A percentile compares a stretch with the other conserved stretches of the same genome.
Evolutionary conservation across 2,329 filamentous ascomycete species (phyloP).

Genomic region (Aschersonia sp.): DNA sequence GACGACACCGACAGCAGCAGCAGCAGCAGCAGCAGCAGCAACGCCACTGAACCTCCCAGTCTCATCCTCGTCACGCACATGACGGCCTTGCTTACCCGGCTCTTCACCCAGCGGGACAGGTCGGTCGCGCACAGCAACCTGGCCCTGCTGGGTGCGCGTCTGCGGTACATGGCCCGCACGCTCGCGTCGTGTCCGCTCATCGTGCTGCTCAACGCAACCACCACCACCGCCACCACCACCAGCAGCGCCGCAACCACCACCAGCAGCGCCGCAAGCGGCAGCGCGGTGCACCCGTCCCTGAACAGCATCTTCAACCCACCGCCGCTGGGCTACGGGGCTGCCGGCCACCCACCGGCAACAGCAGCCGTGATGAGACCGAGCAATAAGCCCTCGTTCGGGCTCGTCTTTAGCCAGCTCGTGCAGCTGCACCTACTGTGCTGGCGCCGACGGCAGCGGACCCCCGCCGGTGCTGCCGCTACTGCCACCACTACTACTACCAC

Average conservation of each 20-base stretch:
- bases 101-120: conserved; percentile 35
- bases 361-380: conserved; percentile 1
- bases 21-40: neutral
- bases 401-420: conserved; percentile 37
- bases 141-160: conserved; percentile 29
- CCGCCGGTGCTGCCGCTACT: neutral
- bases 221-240: neutral
- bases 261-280: conserved; percentile 1
- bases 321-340: conserved; percentile 5
- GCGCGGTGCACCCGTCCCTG: conserved; percentile 25
- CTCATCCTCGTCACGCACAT: conserved; percentile 42
- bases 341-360: conserved; percentile 4
- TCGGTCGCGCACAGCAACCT: conserved; percentile 31
- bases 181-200: conserved; percentile 29
- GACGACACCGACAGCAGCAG: conserved; percentile 22
- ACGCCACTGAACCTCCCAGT: conserved; percentile 12
- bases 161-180: conserved; percentile 29
- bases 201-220: conserved; percentile 39
- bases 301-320: conserved; percentile 33
- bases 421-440: conserved; percentile 40
- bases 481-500: no score
- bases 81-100: conserved; percentile 31
- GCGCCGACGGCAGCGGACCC: conserved; percentile 9
- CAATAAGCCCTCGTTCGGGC: conserved; percentile 37
- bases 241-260: conserved; percentile 1